Conservation (phyloP, 2,329 filamentous ascomycete genomes). For the Penicillium italicum region DNA sequence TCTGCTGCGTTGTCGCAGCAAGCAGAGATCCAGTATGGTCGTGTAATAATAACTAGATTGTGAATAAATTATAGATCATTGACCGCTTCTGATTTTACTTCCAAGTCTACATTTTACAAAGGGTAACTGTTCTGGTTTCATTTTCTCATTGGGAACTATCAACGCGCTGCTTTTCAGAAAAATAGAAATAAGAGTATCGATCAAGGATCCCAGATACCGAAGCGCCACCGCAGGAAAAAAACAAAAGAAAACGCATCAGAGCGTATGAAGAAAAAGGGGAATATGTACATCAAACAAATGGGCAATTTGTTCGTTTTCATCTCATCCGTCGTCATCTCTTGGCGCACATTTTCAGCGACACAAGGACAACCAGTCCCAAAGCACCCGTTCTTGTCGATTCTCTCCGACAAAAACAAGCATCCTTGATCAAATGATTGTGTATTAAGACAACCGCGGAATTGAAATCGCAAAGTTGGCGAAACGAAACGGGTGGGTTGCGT, state of each 20-base stretch:
- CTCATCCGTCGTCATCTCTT: constrained; percentile 2
- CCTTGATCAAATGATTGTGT: constrained; percentile 23
- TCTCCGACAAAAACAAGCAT: not conserved
- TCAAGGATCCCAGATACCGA: constrained; percentile 25
- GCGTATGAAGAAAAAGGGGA: constrained; percentile 10
- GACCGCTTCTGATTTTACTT: not conserved
- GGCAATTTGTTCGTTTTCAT: constrained; percentile 21
- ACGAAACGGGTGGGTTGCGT: constrained; percentile 3
- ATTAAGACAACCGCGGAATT: constrained; percentile 11
- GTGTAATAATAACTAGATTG: constrained; percentile 21
- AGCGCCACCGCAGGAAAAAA: constrained; percentile 23
- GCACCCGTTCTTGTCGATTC: not conserved
- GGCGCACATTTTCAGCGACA: not conserved
- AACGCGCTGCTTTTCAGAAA: constrained; percentile 19
- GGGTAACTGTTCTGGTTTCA: constrained; percentile 14
- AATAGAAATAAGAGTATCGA: constrained; percentile 19
- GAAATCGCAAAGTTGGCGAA: constrained; percentile 6
- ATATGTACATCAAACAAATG: constrained; percentile 30
- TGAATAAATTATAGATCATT: constrained; percentile 8
- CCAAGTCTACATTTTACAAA: not conserved
- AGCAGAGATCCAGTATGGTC: not conserved
- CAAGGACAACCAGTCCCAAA: not conserved
- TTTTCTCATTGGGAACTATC: constrained; percentile 27
- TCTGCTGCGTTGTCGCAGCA: not conserved
- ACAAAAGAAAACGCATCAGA: constrained; percentile 9